A percentile compares a stretch with the other conserved stretches of the same genome.
Conservation (phyloP, 2,329 filamentous ascomycete species). For the Colletotrichum coccodes region DNA sequence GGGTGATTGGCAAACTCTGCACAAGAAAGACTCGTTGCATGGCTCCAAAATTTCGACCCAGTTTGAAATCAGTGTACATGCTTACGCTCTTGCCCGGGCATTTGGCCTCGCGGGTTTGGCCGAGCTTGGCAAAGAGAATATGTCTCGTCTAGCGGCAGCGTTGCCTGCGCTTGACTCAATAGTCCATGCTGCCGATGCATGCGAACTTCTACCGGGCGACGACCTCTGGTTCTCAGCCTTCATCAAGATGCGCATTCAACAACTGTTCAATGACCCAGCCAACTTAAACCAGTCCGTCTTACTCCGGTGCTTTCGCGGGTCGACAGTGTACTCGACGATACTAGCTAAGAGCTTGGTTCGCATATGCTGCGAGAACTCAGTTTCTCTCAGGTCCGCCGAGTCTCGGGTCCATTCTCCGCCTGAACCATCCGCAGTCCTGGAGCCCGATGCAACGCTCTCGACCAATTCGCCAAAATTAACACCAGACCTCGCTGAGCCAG, state of each 20-base stretch:
- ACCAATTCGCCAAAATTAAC: background rate
- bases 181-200: background rate
- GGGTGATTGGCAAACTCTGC: background rate
- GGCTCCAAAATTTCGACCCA: background rate
- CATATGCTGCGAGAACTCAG: background rate
- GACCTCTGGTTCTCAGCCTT: background rate
- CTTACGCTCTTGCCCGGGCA: background rate
- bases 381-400: background rate
- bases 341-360: background rate
- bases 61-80: background rate
- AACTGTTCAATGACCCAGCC: background rate
- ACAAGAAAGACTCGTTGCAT: background rate
- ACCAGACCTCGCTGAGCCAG: background rate
- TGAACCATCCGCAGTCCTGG: background rate
- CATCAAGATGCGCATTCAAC: background rate
- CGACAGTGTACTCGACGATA: background rate
- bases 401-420: background rate
- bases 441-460: background rate
- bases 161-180: background rate
- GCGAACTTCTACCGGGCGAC: background rate
- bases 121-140: background rate
- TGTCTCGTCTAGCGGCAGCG: background rate
- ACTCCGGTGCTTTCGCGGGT: background rate
- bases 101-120: background rate
- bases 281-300: background rate